These are phyloP conservation scores for Boeremia lycopersici DNA, from an alignment of 2,329 filamentous ascomycete genomes.

Conservation along the genomic window DNA sequence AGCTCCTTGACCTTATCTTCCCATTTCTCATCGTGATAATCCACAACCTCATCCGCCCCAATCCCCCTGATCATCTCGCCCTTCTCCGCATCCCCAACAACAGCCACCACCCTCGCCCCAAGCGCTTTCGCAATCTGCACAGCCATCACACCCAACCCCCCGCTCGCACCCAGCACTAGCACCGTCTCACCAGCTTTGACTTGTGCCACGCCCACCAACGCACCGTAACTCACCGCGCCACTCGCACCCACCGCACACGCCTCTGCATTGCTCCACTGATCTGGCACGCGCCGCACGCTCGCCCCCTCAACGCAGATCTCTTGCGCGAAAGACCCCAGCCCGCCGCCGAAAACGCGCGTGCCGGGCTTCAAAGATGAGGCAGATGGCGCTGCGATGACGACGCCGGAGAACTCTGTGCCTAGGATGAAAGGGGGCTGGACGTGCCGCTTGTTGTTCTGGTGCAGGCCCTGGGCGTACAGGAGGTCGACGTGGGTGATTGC, in stretches of 20 bases:
- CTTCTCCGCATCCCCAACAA: constrained; percentile 57
- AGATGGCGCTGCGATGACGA: constrained; percentile 51
- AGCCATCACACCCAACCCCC: constrained; percentile 62
- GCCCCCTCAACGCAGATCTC: constrained; percentile 53
- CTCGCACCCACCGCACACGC: constrained; percentile 62
- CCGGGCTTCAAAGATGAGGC: constrained; percentile 50
- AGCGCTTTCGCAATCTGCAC: constrained; percentile 61
- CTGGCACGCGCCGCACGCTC: constrained; percentile 54
- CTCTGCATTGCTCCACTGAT: constrained; percentile 53
- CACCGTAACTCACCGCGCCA: constrained; percentile 61
- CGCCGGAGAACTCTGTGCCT: constrained; percentile 66
- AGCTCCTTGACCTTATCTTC: constrained; percentile 56
- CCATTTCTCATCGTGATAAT: constrained; percentile 55
- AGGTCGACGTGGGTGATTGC: constrained; percentile 67
- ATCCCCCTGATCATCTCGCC: constrained; percentile 48
- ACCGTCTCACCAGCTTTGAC: constrained; percentile 57
- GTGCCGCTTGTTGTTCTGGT: constrained; percentile 65
- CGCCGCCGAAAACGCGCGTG: constrained; percentile 61
- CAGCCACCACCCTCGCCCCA: constrained; percentile 61
- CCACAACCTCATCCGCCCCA: constrained; percentile 52
- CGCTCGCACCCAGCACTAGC: constrained; percentile 62
- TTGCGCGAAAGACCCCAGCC: constrained; percentile 60
- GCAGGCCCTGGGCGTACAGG: constrained; percentile 62
- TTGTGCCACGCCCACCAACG: constrained; percentile 51
- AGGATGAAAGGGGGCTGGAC: constrained; percentile 64